A percentile compares a stretch with the other conserved stretches of the same genome.
Conservation (phyloP, 805 yeast genomes). For the Kazachstania martiniae region DNA sequence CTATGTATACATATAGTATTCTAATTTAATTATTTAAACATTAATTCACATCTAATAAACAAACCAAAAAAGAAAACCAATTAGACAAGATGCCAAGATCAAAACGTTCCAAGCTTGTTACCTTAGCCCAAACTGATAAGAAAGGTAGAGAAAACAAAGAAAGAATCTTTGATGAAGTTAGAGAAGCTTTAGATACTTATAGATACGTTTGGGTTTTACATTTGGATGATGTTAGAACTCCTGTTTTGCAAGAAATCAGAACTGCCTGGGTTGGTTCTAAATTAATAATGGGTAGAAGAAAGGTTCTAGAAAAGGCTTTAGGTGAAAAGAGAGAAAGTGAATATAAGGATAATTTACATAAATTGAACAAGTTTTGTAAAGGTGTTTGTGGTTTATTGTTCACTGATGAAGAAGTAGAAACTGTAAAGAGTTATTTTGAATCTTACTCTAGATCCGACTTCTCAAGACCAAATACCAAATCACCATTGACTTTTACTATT, state of each 20-base stretch:
- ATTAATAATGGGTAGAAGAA: constrained; percentile 81
- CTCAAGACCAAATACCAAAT: constrained; percentile 77
- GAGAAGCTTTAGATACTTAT: constrained; percentile 67
- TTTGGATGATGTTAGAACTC: constrained; percentile 89
- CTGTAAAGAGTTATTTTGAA: constrained; percentile 81
- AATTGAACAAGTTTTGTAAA: constrained; percentile 47
- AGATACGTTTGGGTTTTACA: constrained; percentile 77
- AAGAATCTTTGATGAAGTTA: constrained; percentile 81
- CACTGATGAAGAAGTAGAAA: constrained; percentile 79
- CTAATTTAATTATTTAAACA: too few species aligned
- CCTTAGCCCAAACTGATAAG: constrained; percentile 91
- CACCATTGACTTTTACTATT: constrained; percentile 74
- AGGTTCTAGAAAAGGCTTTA: constrained; percentile 84
- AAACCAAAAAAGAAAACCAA: neutral
- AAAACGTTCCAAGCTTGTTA: constrained; percentile 89
- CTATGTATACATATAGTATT: too few species aligned
- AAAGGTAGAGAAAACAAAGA: constrained; percentile 90
- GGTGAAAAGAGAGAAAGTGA: constrained; percentile 86
- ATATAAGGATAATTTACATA: constrained; percentile 71
- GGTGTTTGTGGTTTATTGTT: constrained; percentile 85
- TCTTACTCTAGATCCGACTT: constrained; percentile 72
- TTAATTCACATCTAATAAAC: too few species aligned
- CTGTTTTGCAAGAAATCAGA: constrained; percentile 88
- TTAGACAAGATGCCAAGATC: constrained; percentile 83
- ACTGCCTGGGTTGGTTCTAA: constrained; percentile 88